Percentiles rank a stretch among this genome's conserved stretches.
Evolutionary conservation across 768 basidiomycete species (phyloP).

Genomic region (Paxillus involutus): DNA sequence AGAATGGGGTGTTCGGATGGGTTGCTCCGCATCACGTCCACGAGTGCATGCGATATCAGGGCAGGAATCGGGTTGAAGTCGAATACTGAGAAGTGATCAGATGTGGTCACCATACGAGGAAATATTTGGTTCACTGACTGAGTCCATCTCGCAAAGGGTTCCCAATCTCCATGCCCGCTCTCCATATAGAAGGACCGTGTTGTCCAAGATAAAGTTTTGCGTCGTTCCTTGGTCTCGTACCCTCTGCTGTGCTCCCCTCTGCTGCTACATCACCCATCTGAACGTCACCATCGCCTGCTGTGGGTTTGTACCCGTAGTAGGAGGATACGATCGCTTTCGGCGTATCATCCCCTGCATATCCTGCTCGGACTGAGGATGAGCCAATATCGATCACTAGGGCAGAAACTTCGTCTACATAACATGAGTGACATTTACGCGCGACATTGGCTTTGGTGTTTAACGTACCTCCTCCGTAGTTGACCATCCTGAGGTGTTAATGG

Average conservation of each 20-base stretch:
- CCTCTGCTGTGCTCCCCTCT: conserved; percentile 28
- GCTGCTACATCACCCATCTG: conserved; percentile 42
- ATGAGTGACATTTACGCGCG: not conserved
- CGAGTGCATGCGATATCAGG: conserved; percentile 73
- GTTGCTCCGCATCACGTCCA: conserved; percentile 73
- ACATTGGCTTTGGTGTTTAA: not conserved
- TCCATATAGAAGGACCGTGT: conserved; percentile 87
- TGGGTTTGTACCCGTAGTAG: conserved; percentile 73
- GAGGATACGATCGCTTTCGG: conserved; percentile 92
- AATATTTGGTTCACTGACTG: conserved; percentile 48
- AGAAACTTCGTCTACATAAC: conserved; percentile 85
- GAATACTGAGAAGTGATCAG: conserved; percentile 44
- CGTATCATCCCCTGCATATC: conserved; percentile 96
- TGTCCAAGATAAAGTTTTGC: conserved; percentile 81
- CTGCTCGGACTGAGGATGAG: conserved; percentile 83
- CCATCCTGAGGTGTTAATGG: conserved; percentile 46
- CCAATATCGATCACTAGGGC: conserved; percentile 96
- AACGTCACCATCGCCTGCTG: conserved; percentile 29
- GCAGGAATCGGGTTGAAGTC: conserved; percentile 77
- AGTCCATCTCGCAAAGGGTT: conserved; percentile 85
- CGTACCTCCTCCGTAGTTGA: conserved; percentile 86
- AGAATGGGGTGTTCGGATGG: conserved; percentile 88
- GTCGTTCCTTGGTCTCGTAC: conserved; percentile 38
- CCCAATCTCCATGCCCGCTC: conserved; percentile 82
- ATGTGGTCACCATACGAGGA: not conserved